Percentiles rank a stretch among this genome's conserved stretches.
These are phyloP conservation scores for Arxiozyma bovina DNA, from an alignment of 1,139 yeast species.

Conservation along the genomic window DNA sequence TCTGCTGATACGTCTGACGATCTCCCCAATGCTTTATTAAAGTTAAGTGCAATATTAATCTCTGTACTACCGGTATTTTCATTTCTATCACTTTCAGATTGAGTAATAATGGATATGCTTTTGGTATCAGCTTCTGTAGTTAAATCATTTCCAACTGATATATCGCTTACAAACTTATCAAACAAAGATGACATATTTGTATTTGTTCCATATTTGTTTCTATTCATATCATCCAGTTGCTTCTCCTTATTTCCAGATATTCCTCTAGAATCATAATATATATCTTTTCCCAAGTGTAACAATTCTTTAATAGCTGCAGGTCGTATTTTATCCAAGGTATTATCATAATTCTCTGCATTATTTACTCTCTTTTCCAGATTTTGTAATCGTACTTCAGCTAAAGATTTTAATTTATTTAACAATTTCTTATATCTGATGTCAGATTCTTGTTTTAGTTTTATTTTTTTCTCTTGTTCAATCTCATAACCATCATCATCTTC, in stretches of 20 bases:
- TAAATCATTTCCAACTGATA: background rate
- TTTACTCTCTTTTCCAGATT: constrained; percentile 18
- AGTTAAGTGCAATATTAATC: constrained; percentile 20
- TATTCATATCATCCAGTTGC: constrained; percentile 17
- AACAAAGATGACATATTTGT: background rate
- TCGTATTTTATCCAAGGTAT: constrained; percentile 12
- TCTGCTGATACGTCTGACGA: background rate
- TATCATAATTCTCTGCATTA: constrained; percentile 20
- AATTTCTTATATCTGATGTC: constrained; percentile 22
- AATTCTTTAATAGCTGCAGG: constrained; percentile 21
- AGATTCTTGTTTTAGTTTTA: constrained; percentile 20
- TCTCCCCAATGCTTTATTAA: constrained; percentile 14
- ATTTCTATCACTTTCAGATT: background rate
- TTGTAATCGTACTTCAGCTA: constrained; percentile 20
- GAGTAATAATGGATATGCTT: background rate
- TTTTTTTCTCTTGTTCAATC: constrained; percentile 24
- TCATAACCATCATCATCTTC: constrained; percentile 27
- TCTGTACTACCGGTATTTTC: constrained; percentile 2
- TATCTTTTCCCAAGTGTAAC: constrained; percentile 18
- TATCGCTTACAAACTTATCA: background rate
- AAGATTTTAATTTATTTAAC: constrained; percentile 13
- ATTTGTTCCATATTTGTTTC: constrained; percentile 12
- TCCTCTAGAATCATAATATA: constrained; percentile 24
- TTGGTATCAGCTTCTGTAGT: background rate
- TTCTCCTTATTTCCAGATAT: constrained; percentile 21